These are phyloP conservation scores for Xerophyta viscosa DNA, from an alignment of 106 monocot species.

Conservation along the genomic window DNA sequence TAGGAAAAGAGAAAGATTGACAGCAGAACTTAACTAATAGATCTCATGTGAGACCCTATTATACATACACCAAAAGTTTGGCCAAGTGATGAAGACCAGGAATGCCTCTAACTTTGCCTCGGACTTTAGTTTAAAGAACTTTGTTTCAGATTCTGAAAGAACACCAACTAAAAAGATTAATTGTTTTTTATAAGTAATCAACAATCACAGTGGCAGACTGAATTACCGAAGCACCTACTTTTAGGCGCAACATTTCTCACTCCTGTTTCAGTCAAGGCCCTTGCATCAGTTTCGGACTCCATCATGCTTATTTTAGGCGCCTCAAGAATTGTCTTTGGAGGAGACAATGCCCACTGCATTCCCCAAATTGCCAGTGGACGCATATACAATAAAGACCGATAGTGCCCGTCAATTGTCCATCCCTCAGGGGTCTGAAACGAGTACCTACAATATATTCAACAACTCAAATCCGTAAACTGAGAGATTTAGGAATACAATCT, in stretches of 20 bases:
- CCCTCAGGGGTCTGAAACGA: neutral
- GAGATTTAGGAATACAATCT: too few species aligned
- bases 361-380: constrained; percentile 98
- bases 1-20: too few species aligned
- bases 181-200: constrained; percentile 11
- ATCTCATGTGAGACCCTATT: too few species aligned
- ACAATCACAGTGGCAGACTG: constrained; percentile 79
- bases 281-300: constrained; percentile 48
- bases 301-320: constrained; percentile 79
- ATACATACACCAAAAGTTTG: too few species aligned
- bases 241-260: constrained; percentile 51
- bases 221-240: constrained; percentile 46
- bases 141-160: too few species aligned
- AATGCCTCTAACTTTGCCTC: too few species aligned
- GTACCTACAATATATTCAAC: too few species aligned
- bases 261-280: constrained; percentile 32
- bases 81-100: too few species aligned
- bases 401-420: constrained; percentile 94
- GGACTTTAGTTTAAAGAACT: neutral
- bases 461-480: too few species aligned
- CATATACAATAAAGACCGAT: constrained; percentile 89
- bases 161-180: too few species aligned
- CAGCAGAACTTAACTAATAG: too few species aligned
- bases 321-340: constrained; percentile 75
- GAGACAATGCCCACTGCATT: constrained; percentile 92